phyloP scores from a whole-genome alignment of 73 alveolate genomes.

The Urostyla sp. region DNA sequence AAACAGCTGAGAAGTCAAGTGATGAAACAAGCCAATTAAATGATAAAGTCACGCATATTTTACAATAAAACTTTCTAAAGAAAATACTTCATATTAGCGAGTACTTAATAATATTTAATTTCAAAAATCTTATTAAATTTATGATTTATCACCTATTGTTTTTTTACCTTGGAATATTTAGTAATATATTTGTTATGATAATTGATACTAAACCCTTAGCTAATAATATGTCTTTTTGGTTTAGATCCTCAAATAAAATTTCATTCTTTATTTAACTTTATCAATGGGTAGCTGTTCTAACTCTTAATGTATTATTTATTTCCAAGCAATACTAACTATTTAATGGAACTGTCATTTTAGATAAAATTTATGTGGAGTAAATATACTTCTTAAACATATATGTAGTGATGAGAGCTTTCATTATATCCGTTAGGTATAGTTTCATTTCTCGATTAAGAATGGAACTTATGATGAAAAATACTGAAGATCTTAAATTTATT shows the following conservation, averaged over 20 bases:
- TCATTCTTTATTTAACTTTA: background rate
- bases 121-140: background rate
- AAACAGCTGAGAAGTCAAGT: background rate
- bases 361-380: conserved; percentile 24
- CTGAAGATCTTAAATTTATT: background rate
- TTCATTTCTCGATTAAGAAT: conserved; percentile 25
- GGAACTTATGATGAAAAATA: background rate
- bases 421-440: conserved; percentile 64
- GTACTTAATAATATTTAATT: background rate
- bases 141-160: conserved; percentile 3
- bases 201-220: background rate
- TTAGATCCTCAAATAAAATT: background rate
- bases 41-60: background rate
- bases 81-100: conserved; percentile 10
- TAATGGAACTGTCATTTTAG: too few species aligned
- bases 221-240: background rate
- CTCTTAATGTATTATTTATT: background rate
- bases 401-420: conserved; percentile 44
- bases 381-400: background rate
- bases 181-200: background rate
- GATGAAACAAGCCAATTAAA: background rate
- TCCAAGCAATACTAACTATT: background rate
- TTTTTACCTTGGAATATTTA: background rate
- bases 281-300: background rate
- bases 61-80: background rate